A percentile compares a stretch with the other conserved stretches of the same genome.
These are phyloP conservation scores for Syzygium malaccense DNA, from an alignment of 441 rosid genomes.

Conservation along the genomic window DNA sequence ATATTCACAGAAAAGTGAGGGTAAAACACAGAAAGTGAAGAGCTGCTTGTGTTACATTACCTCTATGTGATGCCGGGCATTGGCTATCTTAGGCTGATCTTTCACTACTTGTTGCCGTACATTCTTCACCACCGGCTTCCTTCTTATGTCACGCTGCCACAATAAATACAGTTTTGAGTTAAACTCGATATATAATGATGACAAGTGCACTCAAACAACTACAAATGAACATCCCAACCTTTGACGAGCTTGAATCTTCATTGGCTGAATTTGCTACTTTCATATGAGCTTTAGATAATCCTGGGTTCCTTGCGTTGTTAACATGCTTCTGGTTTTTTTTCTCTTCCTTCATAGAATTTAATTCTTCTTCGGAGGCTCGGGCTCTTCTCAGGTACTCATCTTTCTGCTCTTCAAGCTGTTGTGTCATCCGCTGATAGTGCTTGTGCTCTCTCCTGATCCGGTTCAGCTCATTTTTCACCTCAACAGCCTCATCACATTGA, in stretches of 20 bases:
- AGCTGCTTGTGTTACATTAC: neutral
- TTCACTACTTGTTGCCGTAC: neutral
- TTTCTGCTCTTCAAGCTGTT: conserved; percentile 42
- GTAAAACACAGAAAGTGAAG: neutral
- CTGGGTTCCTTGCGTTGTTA: neutral
- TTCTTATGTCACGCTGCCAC: neutral
- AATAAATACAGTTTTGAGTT: neutral
- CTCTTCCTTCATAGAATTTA: conserved; percentile 27
- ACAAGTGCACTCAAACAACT: neutral
- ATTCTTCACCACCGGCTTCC: neutral
- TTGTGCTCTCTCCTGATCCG: conserved; percentile 28
- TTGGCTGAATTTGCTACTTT: conserved; percentile 4
- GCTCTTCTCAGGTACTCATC: conserved; percentile 15
- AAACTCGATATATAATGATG: neutral
- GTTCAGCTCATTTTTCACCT: conserved; percentile 29
- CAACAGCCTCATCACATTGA: conserved; percentile 19
- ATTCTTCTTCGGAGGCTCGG: conserved; percentile 34
- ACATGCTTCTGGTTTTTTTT: conserved; percentile 19
- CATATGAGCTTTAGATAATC: conserved; percentile 7
- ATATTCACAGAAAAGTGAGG: neutral
- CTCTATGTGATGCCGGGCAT: neutral
- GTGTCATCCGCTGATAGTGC: conserved; percentile 28
- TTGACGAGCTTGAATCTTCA: conserved; percentile 1
- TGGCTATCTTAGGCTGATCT: neutral
- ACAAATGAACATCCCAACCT: neutral